These are phyloP conservation scores for Eucalyptus erythrocorys DNA, from an alignment of 345 rosid genomes.

Conservation along the genomic window DNA sequence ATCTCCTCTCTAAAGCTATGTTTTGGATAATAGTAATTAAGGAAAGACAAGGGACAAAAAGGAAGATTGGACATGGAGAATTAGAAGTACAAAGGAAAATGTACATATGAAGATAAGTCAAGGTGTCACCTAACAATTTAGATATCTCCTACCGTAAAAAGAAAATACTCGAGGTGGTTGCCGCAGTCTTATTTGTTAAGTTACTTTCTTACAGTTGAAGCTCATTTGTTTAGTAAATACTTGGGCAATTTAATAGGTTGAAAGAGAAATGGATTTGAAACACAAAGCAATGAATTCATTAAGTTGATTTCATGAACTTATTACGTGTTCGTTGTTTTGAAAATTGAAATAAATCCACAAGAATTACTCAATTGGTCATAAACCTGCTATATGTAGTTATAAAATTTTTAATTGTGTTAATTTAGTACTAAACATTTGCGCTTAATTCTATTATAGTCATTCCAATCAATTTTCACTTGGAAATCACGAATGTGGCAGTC, in stretches of 20 bases:
- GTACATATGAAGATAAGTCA: not conserved
- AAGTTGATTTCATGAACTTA: not conserved
- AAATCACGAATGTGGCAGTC: fast-evolving
- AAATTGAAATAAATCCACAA: no score
- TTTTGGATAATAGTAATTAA: not conserved
- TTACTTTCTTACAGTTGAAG: not conserved
- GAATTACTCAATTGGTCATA: no score
- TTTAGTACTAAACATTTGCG: fast-evolving
- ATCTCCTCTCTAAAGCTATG: not conserved
- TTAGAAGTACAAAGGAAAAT: not conserved
- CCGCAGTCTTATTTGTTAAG: not conserved
- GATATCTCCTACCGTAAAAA: not conserved
- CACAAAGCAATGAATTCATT: not conserved
- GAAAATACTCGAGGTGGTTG: not conserved
- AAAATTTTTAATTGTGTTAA: no score
- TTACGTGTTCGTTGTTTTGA: not conserved
- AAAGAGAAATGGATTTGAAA: not conserved
- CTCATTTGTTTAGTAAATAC: not conserved
- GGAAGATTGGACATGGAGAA: not conserved
- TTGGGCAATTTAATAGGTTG: not conserved
- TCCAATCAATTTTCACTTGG: no score
- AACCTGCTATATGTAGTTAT: no score
- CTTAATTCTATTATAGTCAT: no score
- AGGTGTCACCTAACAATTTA: not conserved
- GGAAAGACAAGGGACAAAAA: not conserved